Evolutionary conservation across 371 early-diverging fungal species (phyloP).

Genomic region (Mortierella sp.): DNA sequence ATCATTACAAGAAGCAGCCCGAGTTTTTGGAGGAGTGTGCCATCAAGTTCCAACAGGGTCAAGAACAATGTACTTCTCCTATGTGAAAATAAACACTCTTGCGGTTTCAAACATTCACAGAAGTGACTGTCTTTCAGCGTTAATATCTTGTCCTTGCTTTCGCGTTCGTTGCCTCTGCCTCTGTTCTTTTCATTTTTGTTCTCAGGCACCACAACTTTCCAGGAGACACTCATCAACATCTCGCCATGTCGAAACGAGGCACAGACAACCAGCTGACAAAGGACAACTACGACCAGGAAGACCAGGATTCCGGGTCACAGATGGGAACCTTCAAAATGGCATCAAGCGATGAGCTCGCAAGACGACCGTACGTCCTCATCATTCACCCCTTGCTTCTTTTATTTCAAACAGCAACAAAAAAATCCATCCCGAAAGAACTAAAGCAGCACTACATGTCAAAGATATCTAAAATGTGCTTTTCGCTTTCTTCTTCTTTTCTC

Average conservation of each 20-base stretch:
- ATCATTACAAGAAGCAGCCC: slow-evolving; percentile 42
- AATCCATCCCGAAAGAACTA: no score
- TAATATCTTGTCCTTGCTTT: neutral
- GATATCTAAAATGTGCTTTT: neutral
- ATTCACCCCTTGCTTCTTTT: neutral
- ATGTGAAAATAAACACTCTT: neutral
- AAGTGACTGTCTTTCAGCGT: neutral
- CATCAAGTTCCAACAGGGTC: slow-evolving; percentile 20
- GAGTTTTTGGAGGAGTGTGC: slow-evolving; percentile 40
- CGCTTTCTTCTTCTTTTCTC: no score
- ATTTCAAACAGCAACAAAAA: neutral
- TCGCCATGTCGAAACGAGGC: slow-evolving; percentile 41
- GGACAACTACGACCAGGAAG: slow-evolving; percentile 34
- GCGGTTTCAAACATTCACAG: no score
- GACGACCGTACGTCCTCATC: slow-evolving; percentile 31
- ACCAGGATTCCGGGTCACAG: slow-evolving; percentile 16
- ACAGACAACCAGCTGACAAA: slow-evolving; percentile 46
- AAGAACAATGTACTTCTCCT: neutral
- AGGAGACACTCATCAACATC: neutral
- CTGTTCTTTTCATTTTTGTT: neutral
- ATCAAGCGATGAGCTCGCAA: slow-evolving; percentile 35
- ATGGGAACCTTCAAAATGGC: slow-evolving; percentile 33
- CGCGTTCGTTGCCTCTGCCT: slow-evolving; percentile 5
- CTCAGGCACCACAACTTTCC: neutral
- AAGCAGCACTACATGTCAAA: neutral